Evolutionary conservation across 2,329 filamentous ascomycete genomes (phyloP).

Genomic region (Elsinoe arachidis): DNA sequence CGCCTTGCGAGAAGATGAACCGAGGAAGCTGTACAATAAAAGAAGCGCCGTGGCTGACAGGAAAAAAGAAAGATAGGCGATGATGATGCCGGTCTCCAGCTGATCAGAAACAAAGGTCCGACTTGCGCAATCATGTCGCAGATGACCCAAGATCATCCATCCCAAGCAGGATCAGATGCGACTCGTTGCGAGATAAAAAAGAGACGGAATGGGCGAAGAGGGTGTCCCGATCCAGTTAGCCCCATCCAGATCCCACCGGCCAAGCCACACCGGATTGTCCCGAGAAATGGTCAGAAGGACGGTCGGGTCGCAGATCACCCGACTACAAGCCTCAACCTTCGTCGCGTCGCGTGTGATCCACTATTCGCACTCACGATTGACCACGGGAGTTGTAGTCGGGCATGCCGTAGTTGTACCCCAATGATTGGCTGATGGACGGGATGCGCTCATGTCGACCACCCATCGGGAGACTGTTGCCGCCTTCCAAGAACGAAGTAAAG

Average conservation of each 20-base stretch:
- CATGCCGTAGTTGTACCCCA: slow-evolving; percentile 13
- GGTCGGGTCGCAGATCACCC: slow-evolving; percentile 7
- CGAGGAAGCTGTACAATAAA: neutral
- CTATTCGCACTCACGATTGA: neutral
- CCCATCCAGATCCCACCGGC: neutral
- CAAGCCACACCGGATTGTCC: neutral
- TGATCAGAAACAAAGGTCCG: neutral
- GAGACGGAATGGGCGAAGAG: neutral
- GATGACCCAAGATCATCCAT: slow-evolving; percentile 3
- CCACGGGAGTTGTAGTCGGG: slow-evolving; percentile 1
- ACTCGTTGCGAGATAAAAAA: neutral
- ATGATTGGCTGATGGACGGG: slow-evolving; percentile 17
- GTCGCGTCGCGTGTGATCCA: neutral
- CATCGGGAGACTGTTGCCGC: slow-evolving; percentile 1
- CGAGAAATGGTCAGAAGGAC: neutral
- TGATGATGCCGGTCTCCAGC: slow-evolving; percentile 1
- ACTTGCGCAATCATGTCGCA: slow-evolving; percentile 3
- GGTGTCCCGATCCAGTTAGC: neutral
- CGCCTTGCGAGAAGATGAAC: neutral
- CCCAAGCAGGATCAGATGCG: neutral
- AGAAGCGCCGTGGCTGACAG: neutral
- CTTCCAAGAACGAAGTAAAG: slow-evolving; percentile 17
- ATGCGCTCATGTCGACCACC: slow-evolving; percentile 16
- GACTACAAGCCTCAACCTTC: neutral
- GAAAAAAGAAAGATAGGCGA: neutral